phyloP scores from a whole-genome alignment of 495 filamentous ascomycete genomes.

The Coniosporium apollinis region DNA sequence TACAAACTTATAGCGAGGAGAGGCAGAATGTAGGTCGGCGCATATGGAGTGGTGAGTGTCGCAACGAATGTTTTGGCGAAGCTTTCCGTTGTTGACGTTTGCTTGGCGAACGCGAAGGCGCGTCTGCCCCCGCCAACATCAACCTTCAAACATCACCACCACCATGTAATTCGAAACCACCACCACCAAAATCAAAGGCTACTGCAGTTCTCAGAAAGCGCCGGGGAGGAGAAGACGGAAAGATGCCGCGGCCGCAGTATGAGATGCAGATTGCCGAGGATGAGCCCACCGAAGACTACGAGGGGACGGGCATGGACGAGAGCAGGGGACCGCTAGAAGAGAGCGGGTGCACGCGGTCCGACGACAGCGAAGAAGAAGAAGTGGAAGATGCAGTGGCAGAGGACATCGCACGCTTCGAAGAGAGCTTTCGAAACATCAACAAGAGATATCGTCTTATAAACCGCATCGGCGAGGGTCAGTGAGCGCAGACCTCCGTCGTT shows the following conservation, averaged over 20 bases:
- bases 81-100: too few relatives aligned
- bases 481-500: slow-evolving; percentile 1
- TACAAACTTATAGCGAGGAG: too few relatives aligned
- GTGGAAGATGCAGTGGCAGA: slow-evolving; percentile 57
- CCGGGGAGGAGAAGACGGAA: slow-evolving; percentile 2
- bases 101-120: too few relatives aligned
- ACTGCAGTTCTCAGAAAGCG: slow-evolving; percentile 7
- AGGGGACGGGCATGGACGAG: slow-evolving; percentile 29
- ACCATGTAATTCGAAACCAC: too few relatives aligned
- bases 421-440: slow-evolving; percentile 68
- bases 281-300: slow-evolving; percentile 20
- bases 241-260: slow-evolving; percentile 1
- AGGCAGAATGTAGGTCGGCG: too few relatives aligned
- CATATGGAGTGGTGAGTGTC: slow-evolving; percentile 11
- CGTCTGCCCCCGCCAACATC: too few relatives aligned
- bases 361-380: slow-evolving; percentile 41
- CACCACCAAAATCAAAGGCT: not conserved
- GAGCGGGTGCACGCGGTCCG: slow-evolving; percentile 25
- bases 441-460: slow-evolving; percentile 79
- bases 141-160: too few relatives aligned
- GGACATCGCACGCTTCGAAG: slow-evolving; percentile 74
- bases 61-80: too few relatives aligned
- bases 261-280: too few relatives aligned
- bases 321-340: slow-evolving; percentile 24
- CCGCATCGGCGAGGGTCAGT: slow-evolving; percentile 81